A percentile compares a stretch with the other conserved stretches of the same genome.
phyloP scores from a whole-genome alignment of 2,329 filamentous ascomycete species.

The Claviceps sp. region DNA sequence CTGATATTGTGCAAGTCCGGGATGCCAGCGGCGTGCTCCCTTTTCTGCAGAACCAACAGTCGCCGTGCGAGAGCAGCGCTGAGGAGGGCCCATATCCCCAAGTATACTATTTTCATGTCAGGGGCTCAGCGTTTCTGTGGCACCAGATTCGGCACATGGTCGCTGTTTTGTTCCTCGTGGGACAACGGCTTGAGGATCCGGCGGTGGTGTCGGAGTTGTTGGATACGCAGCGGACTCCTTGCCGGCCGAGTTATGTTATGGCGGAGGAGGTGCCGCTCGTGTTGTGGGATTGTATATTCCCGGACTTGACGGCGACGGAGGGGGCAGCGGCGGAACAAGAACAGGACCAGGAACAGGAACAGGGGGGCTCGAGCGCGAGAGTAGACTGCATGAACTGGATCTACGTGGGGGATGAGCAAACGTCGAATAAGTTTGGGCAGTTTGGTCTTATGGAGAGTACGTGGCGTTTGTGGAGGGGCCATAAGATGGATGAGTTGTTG shows the following conservation, averaged over 20 bases:
- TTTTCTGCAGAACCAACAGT: conserved; percentile 30
- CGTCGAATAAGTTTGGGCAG: conserved; percentile 47
- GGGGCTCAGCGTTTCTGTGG: conserved; percentile 91
- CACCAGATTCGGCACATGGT: conserved; percentile 96
- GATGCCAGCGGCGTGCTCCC: conserved; percentile 39
- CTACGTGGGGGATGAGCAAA: conserved; percentile 55
- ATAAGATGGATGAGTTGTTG: conserved; percentile 83
- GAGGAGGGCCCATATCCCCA: conserved; percentile 32
- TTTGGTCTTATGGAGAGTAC: conserved; percentile 58
- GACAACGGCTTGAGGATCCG: conserved; percentile 72
- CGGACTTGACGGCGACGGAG: conserved; percentile 20
- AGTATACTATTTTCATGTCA: conserved; percentile 77
- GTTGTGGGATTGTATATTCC: conserved; percentile 92
- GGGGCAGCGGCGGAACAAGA: conserved; percentile 5
- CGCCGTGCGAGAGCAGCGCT: too few relatives aligned
- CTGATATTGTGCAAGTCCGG: conserved; percentile 61
- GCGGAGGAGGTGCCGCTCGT: conserved; percentile 82
- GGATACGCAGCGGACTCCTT: conserved; percentile 55
- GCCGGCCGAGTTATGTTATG: conserved; percentile 80
- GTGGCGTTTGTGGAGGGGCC: conserved; percentile 72
- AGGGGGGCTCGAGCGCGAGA: conserved; percentile 7
- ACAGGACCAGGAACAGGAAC: background rate
- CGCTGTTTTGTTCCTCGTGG: conserved; percentile 81
- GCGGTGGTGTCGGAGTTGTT: conserved; percentile 61
- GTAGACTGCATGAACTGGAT: conserved; percentile 62